Conservation (phyloP, 73 alveolate genomes). For the Paramecium octaurelia region DNA sequence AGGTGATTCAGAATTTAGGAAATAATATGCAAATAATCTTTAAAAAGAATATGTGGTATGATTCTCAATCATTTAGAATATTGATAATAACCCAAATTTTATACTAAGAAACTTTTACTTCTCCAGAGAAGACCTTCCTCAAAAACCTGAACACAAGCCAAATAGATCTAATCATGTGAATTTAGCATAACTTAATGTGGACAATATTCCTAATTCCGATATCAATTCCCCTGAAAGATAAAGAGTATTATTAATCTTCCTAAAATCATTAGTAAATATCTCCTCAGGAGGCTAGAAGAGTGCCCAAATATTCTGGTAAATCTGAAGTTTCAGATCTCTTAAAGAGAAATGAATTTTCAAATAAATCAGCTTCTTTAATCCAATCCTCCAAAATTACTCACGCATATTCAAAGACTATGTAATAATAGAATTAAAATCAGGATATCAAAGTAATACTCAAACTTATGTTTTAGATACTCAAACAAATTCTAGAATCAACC, state of each 20-base stretch:
- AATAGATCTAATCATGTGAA: neutral
- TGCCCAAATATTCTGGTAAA: neutral
- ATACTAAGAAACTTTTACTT: slow-evolving; percentile 15
- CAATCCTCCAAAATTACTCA: neutral
- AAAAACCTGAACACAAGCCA: neutral
- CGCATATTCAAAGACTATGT: neutral
- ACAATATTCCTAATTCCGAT: neutral
- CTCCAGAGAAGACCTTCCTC: neutral
- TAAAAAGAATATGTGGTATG: slow-evolving; percentile 19
- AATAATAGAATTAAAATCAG: neutral
- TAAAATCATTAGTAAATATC: neutral
- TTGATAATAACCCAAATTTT: neutral
- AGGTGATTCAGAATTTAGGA: slow-evolving; percentile 60
- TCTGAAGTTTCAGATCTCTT: neutral
- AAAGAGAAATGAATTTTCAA: neutral
- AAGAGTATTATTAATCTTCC: neutral
- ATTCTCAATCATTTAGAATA: neutral
- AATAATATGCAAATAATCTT: neutral
- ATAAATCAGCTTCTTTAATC: neutral
- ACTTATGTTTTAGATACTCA: neutral
- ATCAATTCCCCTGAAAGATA: neutral
- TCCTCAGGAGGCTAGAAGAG: neutral
- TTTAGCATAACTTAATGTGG: neutral
- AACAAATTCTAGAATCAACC: neutral
- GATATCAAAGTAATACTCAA: neutral